Evolutionary conservation across 78 protist genomes (phyloP).

Genomic region (Protostelium mycophagum): DNA sequence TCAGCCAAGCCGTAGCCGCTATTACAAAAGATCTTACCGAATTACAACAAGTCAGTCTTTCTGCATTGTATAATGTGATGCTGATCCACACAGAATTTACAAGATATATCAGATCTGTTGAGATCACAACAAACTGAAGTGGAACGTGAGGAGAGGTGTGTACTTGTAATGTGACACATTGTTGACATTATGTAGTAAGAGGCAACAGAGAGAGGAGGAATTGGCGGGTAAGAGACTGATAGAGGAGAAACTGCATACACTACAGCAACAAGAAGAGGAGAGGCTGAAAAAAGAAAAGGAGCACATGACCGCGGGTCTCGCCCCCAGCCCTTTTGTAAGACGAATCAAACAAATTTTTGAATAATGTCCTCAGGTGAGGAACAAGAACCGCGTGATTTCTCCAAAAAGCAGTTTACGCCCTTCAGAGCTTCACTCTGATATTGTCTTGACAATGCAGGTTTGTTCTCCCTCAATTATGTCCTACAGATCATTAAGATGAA

Average conservation of each 20-base stretch:
- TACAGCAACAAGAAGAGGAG: background rate
- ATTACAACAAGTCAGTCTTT: background rate
- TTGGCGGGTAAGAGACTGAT: background rate
- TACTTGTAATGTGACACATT: background rate
- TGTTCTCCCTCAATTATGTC: too few relatives aligned
- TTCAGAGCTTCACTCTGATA: too few relatives aligned
- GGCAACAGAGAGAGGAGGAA: background rate
- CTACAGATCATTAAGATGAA: too few relatives aligned
- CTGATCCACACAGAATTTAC: too few relatives aligned
- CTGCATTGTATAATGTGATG: too few relatives aligned
- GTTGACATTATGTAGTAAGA: background rate
- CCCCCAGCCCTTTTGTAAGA: too few relatives aligned
- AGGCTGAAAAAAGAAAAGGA: background rate
- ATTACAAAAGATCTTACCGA: background rate
- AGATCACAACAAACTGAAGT: background rate
- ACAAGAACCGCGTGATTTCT: too few relatives aligned
- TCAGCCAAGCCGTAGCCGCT: background rate
- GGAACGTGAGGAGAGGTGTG: background rate
- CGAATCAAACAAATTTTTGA: too few relatives aligned
- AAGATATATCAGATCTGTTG: background rate
- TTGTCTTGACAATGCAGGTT: too few relatives aligned
- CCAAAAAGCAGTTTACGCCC: too few relatives aligned
- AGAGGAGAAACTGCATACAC: background rate
- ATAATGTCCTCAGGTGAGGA: too few relatives aligned
- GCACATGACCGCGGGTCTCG: background rate